Base-by-base conservation (phyloP, 2,329 filamentous ascomycete species). In the Neonectria neomacrospora region DNA sequence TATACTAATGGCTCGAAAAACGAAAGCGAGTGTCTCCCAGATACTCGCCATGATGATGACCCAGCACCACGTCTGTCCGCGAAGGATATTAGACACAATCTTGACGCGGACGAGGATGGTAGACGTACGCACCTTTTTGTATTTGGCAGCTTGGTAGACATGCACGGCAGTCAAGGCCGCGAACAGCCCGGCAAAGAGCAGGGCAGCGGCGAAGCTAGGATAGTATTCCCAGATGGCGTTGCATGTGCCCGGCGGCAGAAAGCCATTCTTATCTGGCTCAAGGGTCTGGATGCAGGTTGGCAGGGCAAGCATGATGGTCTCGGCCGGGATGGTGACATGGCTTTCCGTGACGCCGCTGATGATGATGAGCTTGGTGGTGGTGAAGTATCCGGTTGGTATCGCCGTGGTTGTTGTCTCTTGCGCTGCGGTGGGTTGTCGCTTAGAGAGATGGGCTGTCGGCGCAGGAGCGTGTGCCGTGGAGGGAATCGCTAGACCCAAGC, bases 231-330 rank as follows among this genome's bases (percentile, higher is more conserved):
- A 78, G 0, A 77, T 61, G 3, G 76, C 76, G 6, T 67, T 70
- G 10, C 74, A 76, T 0, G 66, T 73, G 1, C 75, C 75, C 0
- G 77, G 75, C 0, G 76, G 76, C 1, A 79, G 51, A 34, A 77
- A 71, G 6, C 77, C 77, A 23, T 78, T 77, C 32, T 67, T 63
- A 48, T 78, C 77, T 1, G 76, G 76, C 9, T 68, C 63, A 3
- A 76, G 71, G 1, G 74, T 79, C 58, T 78, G 77, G 1, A 76
- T 63, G 62, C 79, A 81, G 3, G 78, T 80, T 12, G 78, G 78
- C 1, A 75, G 45, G 9, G 66, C 70, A 1, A 78, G 64, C 22
- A 71, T 50, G 26, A 78, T 73, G 1, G 77, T 80, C 30, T 76
- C 72, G 4, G 61, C 75, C 2, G 77, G 71, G 16, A 75, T 64